phyloP scores from a whole-genome alignment of 352 stramenopile genomes.

The Phytophthora palmivora region DNA sequence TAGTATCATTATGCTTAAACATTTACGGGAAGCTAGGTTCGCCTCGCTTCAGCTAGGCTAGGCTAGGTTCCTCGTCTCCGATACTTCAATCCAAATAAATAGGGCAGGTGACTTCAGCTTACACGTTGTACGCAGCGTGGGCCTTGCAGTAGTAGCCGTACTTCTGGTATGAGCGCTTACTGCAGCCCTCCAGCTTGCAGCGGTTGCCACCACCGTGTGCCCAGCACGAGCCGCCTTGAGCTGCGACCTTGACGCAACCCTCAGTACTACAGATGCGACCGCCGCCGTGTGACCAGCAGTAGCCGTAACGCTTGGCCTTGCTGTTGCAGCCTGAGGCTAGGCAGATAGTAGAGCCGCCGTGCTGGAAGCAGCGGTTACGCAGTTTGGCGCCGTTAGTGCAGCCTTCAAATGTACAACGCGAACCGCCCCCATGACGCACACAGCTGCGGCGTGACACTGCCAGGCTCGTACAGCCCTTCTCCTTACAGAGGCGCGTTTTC shows the following conservation, averaged over 20 bases:
- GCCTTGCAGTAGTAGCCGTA: constrained; percentile 76
- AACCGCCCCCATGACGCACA: constrained; percentile 65
- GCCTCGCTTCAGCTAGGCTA: constrained; percentile 4
- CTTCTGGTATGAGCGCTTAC: constrained; percentile 80
- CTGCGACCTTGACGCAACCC: constrained; percentile 70
- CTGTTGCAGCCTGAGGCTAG: constrained; percentile 63
- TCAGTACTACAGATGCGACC: constrained; percentile 69
- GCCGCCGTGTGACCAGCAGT: constrained; percentile 84
- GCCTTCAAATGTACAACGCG: constrained; percentile 57
- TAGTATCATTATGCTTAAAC: constrained; percentile 20
- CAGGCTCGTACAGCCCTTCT: constrained; percentile 71
- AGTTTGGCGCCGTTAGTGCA: constrained; percentile 80
- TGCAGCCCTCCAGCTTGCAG: constrained; percentile 69
- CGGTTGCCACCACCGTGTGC: constrained; percentile 81
- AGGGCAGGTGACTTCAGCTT: constrained; percentile 12
- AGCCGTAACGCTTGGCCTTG: constrained; percentile 84
- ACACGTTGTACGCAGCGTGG: constrained; percentile 50
- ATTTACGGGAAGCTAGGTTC: constrained; percentile 19
- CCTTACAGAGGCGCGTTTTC: constrained; percentile 66
- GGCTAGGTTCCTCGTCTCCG: constrained; percentile 16
- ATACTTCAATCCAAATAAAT: constrained; percentile 39
- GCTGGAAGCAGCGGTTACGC: constrained; percentile 81
- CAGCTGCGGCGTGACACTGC: constrained; percentile 65
- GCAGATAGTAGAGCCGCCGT: constrained; percentile 78
- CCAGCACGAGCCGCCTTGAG: constrained; percentile 76